Evolutionary conservation across 768 basidiomycete species (phyloP).

Genomic region (Pholiota molesta): DNA sequence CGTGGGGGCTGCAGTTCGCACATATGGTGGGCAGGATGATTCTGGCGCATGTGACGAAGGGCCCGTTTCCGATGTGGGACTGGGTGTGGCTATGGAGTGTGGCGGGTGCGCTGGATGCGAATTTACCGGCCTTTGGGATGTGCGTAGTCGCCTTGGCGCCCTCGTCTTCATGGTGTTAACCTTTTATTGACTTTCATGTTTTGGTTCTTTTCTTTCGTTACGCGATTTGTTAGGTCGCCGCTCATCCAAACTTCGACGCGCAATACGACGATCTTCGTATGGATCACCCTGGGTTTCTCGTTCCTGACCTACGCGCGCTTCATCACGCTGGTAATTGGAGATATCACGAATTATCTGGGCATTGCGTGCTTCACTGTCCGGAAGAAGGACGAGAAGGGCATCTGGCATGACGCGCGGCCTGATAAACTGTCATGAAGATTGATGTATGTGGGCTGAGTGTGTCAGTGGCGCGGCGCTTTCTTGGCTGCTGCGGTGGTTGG

Average conservation of each 20-base stretch:
- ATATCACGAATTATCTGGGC: constrained; percentile 90
- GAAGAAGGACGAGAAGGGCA: constrained; percentile 74
- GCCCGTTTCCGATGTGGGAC: constrained; percentile 86
- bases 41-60: constrained; percentile 86
- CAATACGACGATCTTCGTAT: constrained; percentile 71
- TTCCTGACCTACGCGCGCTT: constrained; percentile 76
- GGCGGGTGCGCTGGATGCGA: constrained; percentile 81
- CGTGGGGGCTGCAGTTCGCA: constrained; percentile 92
- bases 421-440: constrained; percentile 5
- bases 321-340: constrained; percentile 78
- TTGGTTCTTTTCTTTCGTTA: constrained; percentile 4
- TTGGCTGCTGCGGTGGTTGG: not conserved
- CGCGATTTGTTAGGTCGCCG: constrained; percentile 48
- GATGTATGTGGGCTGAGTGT: no score
- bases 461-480: no score
- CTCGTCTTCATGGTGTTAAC: no score
- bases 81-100: constrained; percentile 84
- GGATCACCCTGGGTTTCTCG: constrained; percentile 68
- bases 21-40: constrained; percentile 94
- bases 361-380: constrained; percentile 94
- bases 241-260: constrained; percentile 70
- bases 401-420: constrained; percentile 45
- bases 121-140: constrained; percentile 72
- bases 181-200: constrained; percentile 8
- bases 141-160: constrained; percentile 32